A percentile compares a stretch with the other conserved stretches of the same genome.
Evolutionary conservation across 129 eudicot species (phyloP).

Genomic region (Lonicera japonica): DNA sequence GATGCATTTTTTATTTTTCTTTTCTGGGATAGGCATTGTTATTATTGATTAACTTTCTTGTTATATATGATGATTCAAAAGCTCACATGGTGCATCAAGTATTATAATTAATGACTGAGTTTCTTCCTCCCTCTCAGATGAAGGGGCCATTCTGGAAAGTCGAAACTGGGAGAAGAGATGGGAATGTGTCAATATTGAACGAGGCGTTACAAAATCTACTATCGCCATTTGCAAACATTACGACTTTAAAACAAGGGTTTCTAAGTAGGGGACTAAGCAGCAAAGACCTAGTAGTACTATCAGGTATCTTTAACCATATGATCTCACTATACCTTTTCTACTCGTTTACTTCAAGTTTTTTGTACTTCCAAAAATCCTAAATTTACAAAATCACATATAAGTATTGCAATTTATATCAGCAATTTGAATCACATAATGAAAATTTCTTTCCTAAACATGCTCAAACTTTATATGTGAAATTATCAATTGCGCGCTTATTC

Average conservation of each 20-base stretch:
- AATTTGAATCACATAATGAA: neutral
- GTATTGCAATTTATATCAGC: too few species aligned
- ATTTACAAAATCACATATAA: neutral
- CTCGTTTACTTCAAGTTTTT: too few species aligned
- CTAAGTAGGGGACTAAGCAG: slow-evolving; percentile 36
- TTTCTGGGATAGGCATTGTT: too few species aligned
- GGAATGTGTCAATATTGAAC: slow-evolving; percentile 29
- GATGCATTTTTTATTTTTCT: neutral
- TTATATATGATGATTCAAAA: too few species aligned
- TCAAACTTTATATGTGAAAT: neutral
- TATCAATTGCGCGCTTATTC: too few species aligned
- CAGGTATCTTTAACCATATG: slow-evolving; percentile 25
- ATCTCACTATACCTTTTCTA: neutral
- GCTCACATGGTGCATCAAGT: too few species aligned
- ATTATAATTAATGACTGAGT: too few species aligned
- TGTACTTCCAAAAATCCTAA: too few species aligned
- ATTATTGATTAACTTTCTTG: too few species aligned
- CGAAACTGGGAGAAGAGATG: slow-evolving; percentile 72
- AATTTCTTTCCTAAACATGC: neutral
- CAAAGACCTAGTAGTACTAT: slow-evolving; percentile 61
- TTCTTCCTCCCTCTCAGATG: slow-evolving; percentile 24
- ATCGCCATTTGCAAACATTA: slow-evolving; percentile 38
- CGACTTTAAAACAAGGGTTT: slow-evolving; percentile 21
- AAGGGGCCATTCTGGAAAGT: slow-evolving; percentile 61
- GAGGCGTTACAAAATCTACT: slow-evolving; percentile 36